Evolutionary conservation across 2,329 filamentous ascomycete genomes (phyloP).

Genomic region (Pseudogymnoascus sp.): DNA sequence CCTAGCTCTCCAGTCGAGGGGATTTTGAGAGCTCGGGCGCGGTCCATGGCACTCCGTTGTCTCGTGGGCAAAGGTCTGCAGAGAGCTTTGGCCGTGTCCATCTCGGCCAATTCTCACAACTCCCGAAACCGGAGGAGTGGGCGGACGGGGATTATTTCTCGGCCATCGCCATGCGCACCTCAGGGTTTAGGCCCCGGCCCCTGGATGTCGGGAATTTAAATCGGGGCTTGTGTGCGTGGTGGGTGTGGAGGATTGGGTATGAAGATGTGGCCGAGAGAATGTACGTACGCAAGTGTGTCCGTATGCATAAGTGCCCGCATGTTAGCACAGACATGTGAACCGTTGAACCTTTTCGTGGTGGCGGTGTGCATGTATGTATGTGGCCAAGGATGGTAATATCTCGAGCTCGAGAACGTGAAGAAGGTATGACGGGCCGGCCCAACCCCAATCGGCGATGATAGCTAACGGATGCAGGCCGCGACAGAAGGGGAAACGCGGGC

Average conservation of each 20-base stretch:
- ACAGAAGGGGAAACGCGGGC: neutral
- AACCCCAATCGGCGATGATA: neutral
- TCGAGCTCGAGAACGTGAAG: neutral
- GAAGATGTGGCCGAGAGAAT: neutral
- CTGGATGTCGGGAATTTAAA: neutral
- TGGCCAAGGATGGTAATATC: neutral
- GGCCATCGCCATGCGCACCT: neutral
- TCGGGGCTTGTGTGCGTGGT: neutral
- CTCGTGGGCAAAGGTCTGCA: neutral
- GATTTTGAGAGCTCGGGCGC: neutral
- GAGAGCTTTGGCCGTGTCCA: neutral
- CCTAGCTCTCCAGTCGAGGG: neutral
- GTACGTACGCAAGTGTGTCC: neutral
- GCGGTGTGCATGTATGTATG: neutral
- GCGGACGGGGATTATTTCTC: neutral
- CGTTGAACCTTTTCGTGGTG: neutral
- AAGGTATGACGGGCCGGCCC: neutral
- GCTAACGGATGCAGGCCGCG: neutral
- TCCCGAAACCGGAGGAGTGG: neutral
- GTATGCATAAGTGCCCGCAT: neutral
- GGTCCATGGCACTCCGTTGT: neutral
- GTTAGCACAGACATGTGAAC: slow-evolving; percentile 1
- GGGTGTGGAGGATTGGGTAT: neutral
- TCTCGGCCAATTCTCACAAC: neutral
- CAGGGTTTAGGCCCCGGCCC: neutral